A percentile compares a stretch with the other conserved stretches of the same genome.
These are phyloP conservation scores for Verticillium nubilum DNA, from an alignment of 2,329 filamentous ascomycete genomes.

Conservation along the genomic window DNA sequence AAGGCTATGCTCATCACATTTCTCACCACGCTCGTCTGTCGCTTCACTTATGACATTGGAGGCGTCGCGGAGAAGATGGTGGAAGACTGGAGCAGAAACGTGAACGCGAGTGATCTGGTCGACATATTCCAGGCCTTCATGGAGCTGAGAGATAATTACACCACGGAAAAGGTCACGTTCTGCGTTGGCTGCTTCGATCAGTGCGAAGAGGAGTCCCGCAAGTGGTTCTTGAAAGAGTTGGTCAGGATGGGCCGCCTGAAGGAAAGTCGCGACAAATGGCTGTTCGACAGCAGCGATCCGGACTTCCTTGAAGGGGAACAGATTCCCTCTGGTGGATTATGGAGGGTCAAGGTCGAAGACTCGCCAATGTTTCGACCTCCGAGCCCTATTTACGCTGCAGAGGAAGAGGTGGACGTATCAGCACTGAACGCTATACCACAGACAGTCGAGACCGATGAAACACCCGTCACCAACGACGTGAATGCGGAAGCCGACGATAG, in stretches of 20 bases:
- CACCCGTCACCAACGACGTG: too few relatives aligned
- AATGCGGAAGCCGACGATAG: background rate
- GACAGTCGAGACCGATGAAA: too few relatives aligned
- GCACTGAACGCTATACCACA: too few relatives aligned
- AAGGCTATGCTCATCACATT: background rate
- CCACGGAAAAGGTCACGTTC: background rate
- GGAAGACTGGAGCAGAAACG: background rate
- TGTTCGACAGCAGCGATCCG: background rate
- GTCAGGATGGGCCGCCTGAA: background rate
- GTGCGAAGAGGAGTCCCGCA: constrained; percentile 1
- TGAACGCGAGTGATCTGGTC: background rate
- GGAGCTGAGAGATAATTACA: background rate
- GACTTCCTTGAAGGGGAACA: background rate
- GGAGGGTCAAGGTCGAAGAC: background rate
- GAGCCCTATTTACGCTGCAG: too few relatives aligned
- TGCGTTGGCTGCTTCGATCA: constrained; percentile 2
- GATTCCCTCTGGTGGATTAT: background rate
- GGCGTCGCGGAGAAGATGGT: background rate
- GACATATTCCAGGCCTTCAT: background rate
- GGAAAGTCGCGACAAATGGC: background rate
- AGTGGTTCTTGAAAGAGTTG: background rate
- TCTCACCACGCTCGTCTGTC: background rate
- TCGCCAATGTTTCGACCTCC: background rate
- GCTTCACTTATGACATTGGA: background rate
- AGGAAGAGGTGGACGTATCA: too few relatives aligned